Percentiles rank a stretch among this genome's conserved stretches.
phyloP scores from a whole-genome alignment of 768 basidiomycete genomes.

The Gymnopilus dilepis region DNA sequence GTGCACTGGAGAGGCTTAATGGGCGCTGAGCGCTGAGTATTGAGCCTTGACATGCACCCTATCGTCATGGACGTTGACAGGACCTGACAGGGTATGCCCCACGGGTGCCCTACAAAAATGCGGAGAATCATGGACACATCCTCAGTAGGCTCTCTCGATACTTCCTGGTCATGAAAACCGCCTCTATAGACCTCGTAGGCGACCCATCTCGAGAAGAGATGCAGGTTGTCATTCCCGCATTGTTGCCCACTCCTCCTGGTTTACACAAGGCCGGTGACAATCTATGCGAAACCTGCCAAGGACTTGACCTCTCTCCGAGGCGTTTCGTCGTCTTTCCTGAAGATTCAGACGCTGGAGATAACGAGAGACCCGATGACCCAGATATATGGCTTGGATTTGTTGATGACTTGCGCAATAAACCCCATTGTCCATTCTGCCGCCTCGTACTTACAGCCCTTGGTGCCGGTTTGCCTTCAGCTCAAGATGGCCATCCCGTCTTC shows the following conservation, averaged over 20 bases:
- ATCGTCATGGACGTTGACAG: too few relatives aligned
- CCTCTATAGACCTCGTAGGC: too few relatives aligned
- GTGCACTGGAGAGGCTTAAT: too few relatives aligned
- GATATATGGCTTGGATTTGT: conserved; percentile 5
- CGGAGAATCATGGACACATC: too few relatives aligned
- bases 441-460: conserved; percentile 12
- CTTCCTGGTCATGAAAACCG: too few relatives aligned
- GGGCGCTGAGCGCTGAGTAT: too few relatives aligned
- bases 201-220: too few relatives aligned
- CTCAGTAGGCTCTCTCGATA: too few relatives aligned
- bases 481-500: conserved; percentile 3
- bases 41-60: too few relatives aligned
- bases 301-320: background rate
- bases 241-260: conserved; percentile 7
- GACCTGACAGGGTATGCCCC: too few relatives aligned
- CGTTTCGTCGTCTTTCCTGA: background rate
- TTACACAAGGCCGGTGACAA: background rate
- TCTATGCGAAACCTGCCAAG: conserved; percentile 7
- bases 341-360: background rate
- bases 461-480: background rate
- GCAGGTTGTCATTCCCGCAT: background rate
- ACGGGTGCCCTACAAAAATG: too few relatives aligned
- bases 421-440: conserved; percentile 16
- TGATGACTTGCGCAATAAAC: conserved; percentile 7
- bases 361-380: background rate